phyloP scores from a whole-genome alignment of 1,139 yeast species.

The Dujonia santamariae region DNA sequence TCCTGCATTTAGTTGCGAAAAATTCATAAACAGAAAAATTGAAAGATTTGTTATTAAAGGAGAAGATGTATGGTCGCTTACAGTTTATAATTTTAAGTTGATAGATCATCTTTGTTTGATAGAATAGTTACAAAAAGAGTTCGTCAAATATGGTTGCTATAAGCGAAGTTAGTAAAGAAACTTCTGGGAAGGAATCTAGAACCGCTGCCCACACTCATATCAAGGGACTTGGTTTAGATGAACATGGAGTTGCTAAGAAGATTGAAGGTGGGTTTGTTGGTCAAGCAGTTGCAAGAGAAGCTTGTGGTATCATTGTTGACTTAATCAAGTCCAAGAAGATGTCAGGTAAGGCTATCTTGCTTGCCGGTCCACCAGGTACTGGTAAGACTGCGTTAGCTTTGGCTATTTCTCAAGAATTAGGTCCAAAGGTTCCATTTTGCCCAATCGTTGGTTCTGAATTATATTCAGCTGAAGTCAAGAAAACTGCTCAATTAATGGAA shows the following conservation, averaged over 20 bases:
- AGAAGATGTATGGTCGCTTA: neutral
- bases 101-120: too few species aligned
- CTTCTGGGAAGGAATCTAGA: constrained; percentile 58
- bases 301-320: constrained; percentile 94
- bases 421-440: constrained; percentile 97
- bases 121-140: too few species aligned
- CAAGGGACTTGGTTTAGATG: constrained; percentile 92
- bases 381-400: constrained; percentile 97
- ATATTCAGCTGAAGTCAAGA: constrained; percentile 95
- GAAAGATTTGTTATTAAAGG: neutral
- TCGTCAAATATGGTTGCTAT: constrained; percentile 79
- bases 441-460: constrained; percentile 96
- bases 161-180: constrained; percentile 67
- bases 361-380: constrained; percentile 98
- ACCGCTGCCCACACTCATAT: constrained; percentile 98
- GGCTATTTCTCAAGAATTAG: constrained; percentile 94
- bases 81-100: too few species aligned
- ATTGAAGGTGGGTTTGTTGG: constrained; percentile 97
- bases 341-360: constrained; percentile 92
- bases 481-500: constrained; percentile 96
- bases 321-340: constrained; percentile 87
- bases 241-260: constrained; percentile 78
- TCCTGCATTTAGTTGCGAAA: constrained; percentile 1
- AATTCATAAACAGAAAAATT: neutral
- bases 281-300: constrained; percentile 92